Evolutionary conservation across 2,329 filamentous ascomycete species (phyloP).

Genomic region (Fusarium nematophilum): DNA sequence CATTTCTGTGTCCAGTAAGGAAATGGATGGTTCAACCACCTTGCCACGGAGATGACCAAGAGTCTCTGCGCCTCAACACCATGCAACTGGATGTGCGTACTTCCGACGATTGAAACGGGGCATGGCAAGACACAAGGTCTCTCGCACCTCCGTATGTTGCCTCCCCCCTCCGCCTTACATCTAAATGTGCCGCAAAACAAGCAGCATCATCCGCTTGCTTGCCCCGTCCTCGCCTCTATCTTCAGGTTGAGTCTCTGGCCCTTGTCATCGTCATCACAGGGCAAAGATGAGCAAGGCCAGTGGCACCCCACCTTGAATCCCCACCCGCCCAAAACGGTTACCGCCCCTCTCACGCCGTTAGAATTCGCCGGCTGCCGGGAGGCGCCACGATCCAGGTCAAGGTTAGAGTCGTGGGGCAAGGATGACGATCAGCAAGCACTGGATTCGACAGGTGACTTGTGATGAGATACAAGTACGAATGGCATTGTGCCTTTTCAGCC

Average conservation of each 20-base stretch:
- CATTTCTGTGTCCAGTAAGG: constrained; percentile 19
- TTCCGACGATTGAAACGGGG: no score
- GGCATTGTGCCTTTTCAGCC: neutral
- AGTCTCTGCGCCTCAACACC: no score
- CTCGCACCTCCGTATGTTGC: neutral
- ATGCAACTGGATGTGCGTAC: no score
- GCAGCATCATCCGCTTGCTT: no score
- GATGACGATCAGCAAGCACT: constrained; percentile 20
- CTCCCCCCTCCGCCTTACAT: no score
- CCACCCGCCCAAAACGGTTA: constrained; percentile 35
- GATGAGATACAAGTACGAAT: neutral
- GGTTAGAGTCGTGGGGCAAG: constrained; percentile 20
- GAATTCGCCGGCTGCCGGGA: constrained; percentile 28
- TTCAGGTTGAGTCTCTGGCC: constrained; percentile 7
- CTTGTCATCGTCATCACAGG: constrained; percentile 22
- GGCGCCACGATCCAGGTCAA: constrained; percentile 34
- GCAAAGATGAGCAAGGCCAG: constrained; percentile 24
- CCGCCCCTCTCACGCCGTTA: constrained; percentile 29
- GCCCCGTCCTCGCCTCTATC: no score
- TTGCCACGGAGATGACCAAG: neutral
- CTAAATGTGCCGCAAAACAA: no score
- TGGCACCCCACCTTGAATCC: constrained; percentile 16
- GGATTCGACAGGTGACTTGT: neutral
- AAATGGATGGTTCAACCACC: neutral
- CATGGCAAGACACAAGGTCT: no score